A percentile compares a stretch with the other conserved stretches of the same genome.
Evolutionary conservation across 768 basidiomycete genomes (phyloP).

Genomic region (Podaxis mareebaensis): DNA sequence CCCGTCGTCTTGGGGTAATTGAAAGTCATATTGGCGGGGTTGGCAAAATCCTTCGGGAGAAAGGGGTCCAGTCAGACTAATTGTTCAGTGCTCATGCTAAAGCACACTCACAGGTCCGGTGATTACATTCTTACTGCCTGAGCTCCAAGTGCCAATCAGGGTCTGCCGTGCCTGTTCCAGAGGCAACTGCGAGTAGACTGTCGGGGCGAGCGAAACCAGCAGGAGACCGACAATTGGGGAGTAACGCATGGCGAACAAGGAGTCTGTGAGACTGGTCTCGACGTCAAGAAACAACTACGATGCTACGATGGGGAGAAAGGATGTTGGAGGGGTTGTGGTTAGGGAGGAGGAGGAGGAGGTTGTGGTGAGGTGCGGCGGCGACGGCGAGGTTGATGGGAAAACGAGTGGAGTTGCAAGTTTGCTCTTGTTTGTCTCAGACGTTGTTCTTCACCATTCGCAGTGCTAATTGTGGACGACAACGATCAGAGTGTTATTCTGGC

Average conservation of each 20-base stretch:
- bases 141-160: constrained; percentile 82
- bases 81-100: background rate
- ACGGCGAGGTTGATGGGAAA: constrained; percentile 29
- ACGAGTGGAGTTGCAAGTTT: constrained; percentile 31
- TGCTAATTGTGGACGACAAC: constrained; percentile 7
- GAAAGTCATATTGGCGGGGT: constrained; percentile 82
- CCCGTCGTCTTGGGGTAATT: constrained; percentile 85
- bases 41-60: constrained; percentile 69
- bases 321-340: constrained; percentile 12
- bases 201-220: constrained; percentile 37
- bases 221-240: constrained; percentile 38
- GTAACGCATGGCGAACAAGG: constrained; percentile 37
- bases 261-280: constrained; percentile 9
- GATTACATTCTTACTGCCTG: constrained; percentile 70
- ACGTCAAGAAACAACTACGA: background rate
- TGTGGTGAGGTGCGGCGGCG: constrained; percentile 20
- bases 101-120: constrained; percentile 76
- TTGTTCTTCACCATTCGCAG: constrained; percentile 17
- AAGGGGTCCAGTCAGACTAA: constrained; percentile 15
- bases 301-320: background rate
- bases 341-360: constrained; percentile 18
- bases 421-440: constrained; percentile 28
- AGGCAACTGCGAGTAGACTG: constrained; percentile 9
- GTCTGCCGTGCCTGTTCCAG: background rate
- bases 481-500: background rate